These are phyloP conservation scores for Rugosomyces carneus DNA, from an alignment of 1,284 basidiomycete species.

Conservation along the genomic window DNA sequence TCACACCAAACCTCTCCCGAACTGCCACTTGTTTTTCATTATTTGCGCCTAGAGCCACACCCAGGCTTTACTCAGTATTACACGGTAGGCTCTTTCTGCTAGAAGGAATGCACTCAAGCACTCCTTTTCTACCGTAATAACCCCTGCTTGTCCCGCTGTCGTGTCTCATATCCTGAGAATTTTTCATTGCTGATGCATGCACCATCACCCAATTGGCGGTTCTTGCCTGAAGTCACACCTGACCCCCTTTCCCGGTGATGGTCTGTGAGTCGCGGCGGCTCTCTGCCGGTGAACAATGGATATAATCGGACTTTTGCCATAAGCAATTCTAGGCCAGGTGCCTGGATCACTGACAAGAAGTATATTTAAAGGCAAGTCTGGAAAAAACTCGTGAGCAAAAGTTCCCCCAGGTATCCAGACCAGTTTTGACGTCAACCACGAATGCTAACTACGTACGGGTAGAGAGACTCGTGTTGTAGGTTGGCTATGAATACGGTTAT, in stretches of 20 bases:
- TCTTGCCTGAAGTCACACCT: conserved; percentile 13
- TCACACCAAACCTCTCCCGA: conserved; percentile 24
- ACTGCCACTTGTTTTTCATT: conserved; percentile 30
- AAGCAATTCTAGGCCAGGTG: conserved; percentile 3
- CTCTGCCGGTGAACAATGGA: conserved; percentile 4
- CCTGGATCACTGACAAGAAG: conserved; percentile 9
- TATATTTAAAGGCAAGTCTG: background rate
- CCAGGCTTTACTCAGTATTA: background rate
- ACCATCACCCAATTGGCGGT: conserved; percentile 4
- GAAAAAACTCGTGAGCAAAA: background rate
- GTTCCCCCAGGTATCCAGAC: background rate
- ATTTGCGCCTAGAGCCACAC: conserved; percentile 27
- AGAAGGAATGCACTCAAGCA: background rate
- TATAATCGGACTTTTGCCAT: conserved; percentile 14
- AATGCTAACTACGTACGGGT: background rate
- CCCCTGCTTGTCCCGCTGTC: background rate
- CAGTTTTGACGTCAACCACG: background rate
- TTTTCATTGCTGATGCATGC: conserved; percentile 6
- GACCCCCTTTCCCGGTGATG: conserved; percentile 7
- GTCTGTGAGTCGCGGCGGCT: conserved; percentile 4
- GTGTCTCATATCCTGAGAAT: conserved; percentile 1
- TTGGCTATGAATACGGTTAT: background rate
- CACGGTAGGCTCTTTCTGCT: background rate
- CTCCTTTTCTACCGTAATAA: background rate
- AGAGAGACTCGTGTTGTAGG: background rate